Conservation (phyloP, 441 rosid species). For the Gossypium gossypioides region DNA sequence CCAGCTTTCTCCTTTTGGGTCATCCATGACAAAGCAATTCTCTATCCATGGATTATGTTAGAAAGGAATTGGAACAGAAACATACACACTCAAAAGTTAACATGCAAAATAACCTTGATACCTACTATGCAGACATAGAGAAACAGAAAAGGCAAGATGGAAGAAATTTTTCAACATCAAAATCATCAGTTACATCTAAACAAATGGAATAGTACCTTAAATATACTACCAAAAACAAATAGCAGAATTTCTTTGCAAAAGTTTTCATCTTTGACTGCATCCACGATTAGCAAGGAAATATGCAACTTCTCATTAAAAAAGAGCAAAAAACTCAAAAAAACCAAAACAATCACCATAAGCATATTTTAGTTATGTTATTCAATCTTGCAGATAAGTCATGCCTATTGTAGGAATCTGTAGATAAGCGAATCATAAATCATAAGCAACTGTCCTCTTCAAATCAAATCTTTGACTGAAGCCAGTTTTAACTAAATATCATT, state of each 20-base stretch:
- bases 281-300: neutral
- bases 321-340: neutral
- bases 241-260: neutral
- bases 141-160: neutral
- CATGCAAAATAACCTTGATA: neutral
- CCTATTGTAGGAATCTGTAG: neutral
- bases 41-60: conserved; percentile 37
- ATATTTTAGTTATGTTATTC: neutral
- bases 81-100: neutral
- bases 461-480: neutral
- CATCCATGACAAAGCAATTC: conserved; percentile 99
- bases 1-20: conserved; percentile 66
- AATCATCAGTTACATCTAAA: neutral
- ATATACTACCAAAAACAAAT: neutral
- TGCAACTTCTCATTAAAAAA: neutral
- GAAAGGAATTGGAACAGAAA: neutral
- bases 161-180: neutral
- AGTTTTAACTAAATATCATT: neutral
- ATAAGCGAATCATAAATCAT: neutral
- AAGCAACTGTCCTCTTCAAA: neutral
- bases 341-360: neutral
- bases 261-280: neutral
- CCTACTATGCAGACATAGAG: neutral
- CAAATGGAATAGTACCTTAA: neutral
- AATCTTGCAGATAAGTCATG: neutral